Base-by-base conservation (phyloP, 2,329 filamentous ascomycete genomes). In the Clonostachys sp. region DNA sequence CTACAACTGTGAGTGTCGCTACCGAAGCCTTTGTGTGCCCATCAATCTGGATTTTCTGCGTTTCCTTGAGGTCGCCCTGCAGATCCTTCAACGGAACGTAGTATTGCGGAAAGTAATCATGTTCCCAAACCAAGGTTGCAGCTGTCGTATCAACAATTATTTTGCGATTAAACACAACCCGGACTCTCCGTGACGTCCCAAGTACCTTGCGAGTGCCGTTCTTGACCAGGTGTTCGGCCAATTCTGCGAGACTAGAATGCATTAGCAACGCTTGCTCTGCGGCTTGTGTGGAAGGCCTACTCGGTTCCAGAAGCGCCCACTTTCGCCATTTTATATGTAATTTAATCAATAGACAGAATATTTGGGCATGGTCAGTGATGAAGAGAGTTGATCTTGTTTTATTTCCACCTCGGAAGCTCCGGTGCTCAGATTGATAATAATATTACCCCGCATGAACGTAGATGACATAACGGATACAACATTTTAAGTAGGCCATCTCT, bases 21-120 rank as follows among this genome's bases (percentile, higher is more conserved):
- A 68, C 51, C 5, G 64, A 57, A 2, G 61, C 63, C 2, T 50
- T 45, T 1, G 50, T 48, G 6, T 59, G 51, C 13, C 56, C 59
- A 8, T 62, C 54, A 5, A 54, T 50, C 5, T 50, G 40, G 18
- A 70, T 53, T 1, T 53, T 46, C 40, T 61, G 46, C 6, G 54
- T 57, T 41, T 67, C 62, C 6, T 41, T 51, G 34, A 56, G 45
- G 6, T 53, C 56, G 45, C 59, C 55, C 10, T 49, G 56, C 6
- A 70, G 48, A 38, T 60, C 62, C 1, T 49, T 41, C 1, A 45
- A 43, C 0, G 69, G 68, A 4, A 75, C 55, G 46, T 74, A 75
- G 48, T 67, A 70, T 24, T 76, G 65, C 2, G 74, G 75, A 54
- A 75, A 79, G 47, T 60, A 68, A 2, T 68, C 63, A 50, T 79